Percentiles rank a stretch among this genome's conserved stretches.
Conservation (phyloP, 2,329 filamentous ascomycete genomes). For the Neophaeococcomyces aloes region DNA sequence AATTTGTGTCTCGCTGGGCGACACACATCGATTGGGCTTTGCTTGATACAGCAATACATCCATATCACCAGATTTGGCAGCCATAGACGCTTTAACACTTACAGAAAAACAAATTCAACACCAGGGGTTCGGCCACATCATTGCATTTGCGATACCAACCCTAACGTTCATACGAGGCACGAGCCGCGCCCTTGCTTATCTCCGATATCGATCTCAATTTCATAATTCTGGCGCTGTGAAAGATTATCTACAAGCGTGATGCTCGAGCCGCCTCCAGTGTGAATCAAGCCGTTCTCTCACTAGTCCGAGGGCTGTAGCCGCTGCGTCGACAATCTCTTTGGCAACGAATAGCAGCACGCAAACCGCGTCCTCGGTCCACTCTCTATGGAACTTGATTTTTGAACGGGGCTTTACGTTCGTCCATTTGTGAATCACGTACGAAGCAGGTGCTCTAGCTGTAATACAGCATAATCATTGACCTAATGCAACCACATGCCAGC, state of each 20-base stretch:
- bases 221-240: neutral
- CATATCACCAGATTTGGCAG: too few species aligned
- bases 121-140: neutral
- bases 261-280: conserved; percentile 7
- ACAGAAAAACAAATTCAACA: neutral
- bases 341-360: conserved; percentile 1
- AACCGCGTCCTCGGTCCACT: neutral
- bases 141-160: neutral
- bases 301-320: neutral
- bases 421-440: neutral
- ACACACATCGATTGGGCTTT: too few species aligned
- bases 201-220: neutral
- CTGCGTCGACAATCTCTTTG: conserved; percentile 1
- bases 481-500: conserved; percentile 5
- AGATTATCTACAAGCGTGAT: neutral
- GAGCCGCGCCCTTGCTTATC: neutral
- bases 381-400: neutral
- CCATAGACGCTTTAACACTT: too few species aligned
- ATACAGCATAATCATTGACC: neutral
- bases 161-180: neutral
- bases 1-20: too few species aligned
- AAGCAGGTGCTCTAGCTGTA: neutral
- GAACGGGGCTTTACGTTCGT: neutral
- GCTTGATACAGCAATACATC: too few species aligned
- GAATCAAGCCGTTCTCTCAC: neutral